These are phyloP conservation scores for Sporothrix humicola DNA, from an alignment of 2,329 filamentous ascomycete genomes.

Conservation along the genomic window DNA sequence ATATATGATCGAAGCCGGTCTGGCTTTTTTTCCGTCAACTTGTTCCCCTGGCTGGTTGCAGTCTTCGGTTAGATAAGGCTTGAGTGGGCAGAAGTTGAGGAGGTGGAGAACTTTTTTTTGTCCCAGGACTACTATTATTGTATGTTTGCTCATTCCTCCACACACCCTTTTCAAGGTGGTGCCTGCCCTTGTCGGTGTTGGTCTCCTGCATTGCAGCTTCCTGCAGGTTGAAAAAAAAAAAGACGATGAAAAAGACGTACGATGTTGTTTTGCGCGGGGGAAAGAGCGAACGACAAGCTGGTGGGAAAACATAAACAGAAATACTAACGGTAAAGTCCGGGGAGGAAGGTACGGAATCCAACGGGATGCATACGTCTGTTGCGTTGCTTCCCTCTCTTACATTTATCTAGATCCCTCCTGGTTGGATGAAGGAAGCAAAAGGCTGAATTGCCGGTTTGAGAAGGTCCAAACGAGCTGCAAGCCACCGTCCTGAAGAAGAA, in stretches of 20 bases:
- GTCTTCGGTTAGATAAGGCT: slow-evolving; percentile 37
- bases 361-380: not conserved
- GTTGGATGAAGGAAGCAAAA: not conserved
- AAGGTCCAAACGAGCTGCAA: slow-evolving; percentile 26
- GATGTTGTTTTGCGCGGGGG: not conserved
- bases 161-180: not conserved
- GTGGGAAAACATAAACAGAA: not conserved
- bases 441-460: slow-evolving; percentile 16
- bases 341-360: slow-evolving; percentile 19
- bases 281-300: not conserved
- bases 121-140: not conserved
- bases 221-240: slow-evolving; percentile 5
- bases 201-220: not conserved
- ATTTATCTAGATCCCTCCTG: not conserved
- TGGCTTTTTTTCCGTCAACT: not conserved
- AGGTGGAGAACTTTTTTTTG: not conserved
- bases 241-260: slow-evolving; percentile 10
- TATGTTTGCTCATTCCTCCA: slow-evolving; percentile 20
- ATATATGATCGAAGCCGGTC: not conserved
- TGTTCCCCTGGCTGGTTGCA: not conserved
- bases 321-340: slow-evolving; percentile 1
- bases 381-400: not conserved
- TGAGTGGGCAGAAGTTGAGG: not conserved
- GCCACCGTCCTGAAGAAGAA: not conserved
- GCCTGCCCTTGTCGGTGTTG: slow-evolving; percentile 1